Evolutionary conservation across 768 basidiomycete genomes (phyloP).

Genomic region (Ramaria sp.): DNA sequence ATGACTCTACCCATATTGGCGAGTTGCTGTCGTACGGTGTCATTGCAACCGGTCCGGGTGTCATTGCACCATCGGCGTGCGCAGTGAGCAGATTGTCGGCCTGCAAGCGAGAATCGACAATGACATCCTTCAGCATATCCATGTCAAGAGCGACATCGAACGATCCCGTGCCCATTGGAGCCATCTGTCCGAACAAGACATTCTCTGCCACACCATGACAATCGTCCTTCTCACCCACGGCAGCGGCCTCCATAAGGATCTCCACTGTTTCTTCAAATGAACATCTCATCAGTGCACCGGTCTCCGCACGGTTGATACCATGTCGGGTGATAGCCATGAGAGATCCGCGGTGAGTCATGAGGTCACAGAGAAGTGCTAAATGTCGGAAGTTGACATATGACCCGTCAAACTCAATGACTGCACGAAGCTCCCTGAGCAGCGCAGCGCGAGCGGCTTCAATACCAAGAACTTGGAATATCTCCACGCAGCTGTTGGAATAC

Average conservation of each 20-base stretch:
- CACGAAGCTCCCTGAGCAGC: slow-evolving; percentile 86
- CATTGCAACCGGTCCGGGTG: slow-evolving; percentile 85
- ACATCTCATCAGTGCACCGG: slow-evolving; percentile 97
- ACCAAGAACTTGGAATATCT: slow-evolving; percentile 88
- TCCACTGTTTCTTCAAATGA: slow-evolving; percentile 99
- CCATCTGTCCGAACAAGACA: slow-evolving; percentile 97
- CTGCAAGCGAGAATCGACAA: slow-evolving; percentile 90
- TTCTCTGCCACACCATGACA: slow-evolving; percentile 99
- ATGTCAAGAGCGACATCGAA: slow-evolving; percentile 96
- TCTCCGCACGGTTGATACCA: slow-evolving; percentile 97
- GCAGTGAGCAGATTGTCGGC: slow-evolving; percentile 72
- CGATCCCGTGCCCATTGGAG: slow-evolving; percentile 98
- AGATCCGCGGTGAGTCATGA: slow-evolving; percentile 93
- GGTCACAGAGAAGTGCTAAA: slow-evolving; percentile 88
- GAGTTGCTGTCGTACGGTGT: slow-evolving; percentile 94
- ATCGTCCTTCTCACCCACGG: slow-evolving; percentile 96
- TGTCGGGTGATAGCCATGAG: slow-evolving; percentile 99
- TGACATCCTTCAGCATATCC: slow-evolving; percentile 97
- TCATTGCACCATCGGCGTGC: slow-evolving; percentile 80
- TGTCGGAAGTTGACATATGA: slow-evolving; percentile 99
- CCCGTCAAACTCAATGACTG: slow-evolving; percentile 98
- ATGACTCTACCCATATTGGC: slow-evolving; percentile 68
- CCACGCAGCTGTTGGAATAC: slow-evolving; percentile 94
- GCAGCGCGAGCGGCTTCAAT: slow-evolving; percentile 95
- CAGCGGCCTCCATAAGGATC: slow-evolving; percentile 97